Evolutionary conservation across 352 stramenopile genomes (phyloP), one percentile per base, ranked within the genome.

Genomic region (Thraustotheca clavata): DNA sequence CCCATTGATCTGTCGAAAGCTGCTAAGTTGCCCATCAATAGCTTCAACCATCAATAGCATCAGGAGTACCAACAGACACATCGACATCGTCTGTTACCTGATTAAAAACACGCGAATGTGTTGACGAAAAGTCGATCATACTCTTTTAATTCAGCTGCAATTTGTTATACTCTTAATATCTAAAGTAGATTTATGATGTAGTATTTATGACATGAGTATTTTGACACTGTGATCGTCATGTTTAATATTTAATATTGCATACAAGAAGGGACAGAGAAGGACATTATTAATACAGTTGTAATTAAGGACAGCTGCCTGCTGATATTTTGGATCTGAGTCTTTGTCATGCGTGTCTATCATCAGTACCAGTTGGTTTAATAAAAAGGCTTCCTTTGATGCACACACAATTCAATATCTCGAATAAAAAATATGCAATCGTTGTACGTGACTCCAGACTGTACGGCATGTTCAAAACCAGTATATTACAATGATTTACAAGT

Each of bases 401-500:
- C n/a, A 24, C 43, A 52, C 43, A 52, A 52, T 31, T 31, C 31
- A 52, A 52, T 47, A n/a, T n/a, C 43, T 35, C 43, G 7, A 24
- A 2, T 24, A 24, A 47, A 9, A 29, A 55, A 46, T 40, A 22
- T 54, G 41, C 43, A 52, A 9, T 52, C 43, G 43, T 35, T 52
- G 16, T 9, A 35, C 9, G 34, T 31, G 38, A 57, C 49, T 29
- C n/a, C 49, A 12, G 65, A 41, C 27, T 71, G 67, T 61, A 35
- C 48, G 14, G 46, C 47, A 27, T 71, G 67, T 55, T 36, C 46
- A 26, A 69, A 71, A 61, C 16, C 49, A 16, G 67, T 71, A 50
- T 71, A 71, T 36, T 65, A 65, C 57, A 65, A 65, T 46, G 57
- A 65, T 34, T 46, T 43, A 12, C 38, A 65, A 33, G 36, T 65